Evolutionary conservation across 2,329 filamentous ascomycete species (phyloP).

Genomic region (Pseudogymnoascus sp.): DNA sequence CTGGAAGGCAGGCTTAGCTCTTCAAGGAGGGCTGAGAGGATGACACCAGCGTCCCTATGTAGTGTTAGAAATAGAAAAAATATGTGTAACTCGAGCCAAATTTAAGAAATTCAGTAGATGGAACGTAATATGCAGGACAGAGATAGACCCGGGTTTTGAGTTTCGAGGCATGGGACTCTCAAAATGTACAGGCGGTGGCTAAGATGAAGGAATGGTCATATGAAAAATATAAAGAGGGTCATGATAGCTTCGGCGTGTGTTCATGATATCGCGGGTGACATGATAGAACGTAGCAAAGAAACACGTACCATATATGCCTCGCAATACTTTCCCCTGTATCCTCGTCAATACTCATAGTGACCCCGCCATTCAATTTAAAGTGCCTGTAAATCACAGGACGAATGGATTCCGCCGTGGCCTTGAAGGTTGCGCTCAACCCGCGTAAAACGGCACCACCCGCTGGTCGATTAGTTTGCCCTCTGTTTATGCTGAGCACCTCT

Average conservation of each 20-base stretch:
- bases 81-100: conserved; percentile 1
- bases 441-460: conserved; percentile 7
- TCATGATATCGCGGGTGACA: neutral
- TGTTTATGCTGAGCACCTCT: neutral
- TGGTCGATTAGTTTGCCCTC: neutral
- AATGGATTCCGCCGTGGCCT: neutral
- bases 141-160: neutral
- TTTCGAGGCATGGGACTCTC: neutral
- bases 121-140: neutral
- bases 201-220: neutral
- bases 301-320: conserved; percentile 54
- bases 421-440: conserved; percentile 2
- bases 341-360: conserved; percentile 45
- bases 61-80: conserved; percentile 16
- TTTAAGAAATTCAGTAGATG: neutral
- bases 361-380: neutral
- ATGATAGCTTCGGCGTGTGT: neutral
- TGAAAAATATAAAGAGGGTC: neutral
- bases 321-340: conserved; percentile 67
- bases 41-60: conserved; percentile 31
- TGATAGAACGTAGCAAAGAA: neutral
- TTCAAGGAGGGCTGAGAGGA: conserved; percentile 28
- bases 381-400: neutral
- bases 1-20: neutral
- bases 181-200: neutral